These are phyloP conservation scores for Mycosphaerella sp. DNA, from an alignment of 2,329 filamentous ascomycete species.

Conservation along the genomic window DNA sequence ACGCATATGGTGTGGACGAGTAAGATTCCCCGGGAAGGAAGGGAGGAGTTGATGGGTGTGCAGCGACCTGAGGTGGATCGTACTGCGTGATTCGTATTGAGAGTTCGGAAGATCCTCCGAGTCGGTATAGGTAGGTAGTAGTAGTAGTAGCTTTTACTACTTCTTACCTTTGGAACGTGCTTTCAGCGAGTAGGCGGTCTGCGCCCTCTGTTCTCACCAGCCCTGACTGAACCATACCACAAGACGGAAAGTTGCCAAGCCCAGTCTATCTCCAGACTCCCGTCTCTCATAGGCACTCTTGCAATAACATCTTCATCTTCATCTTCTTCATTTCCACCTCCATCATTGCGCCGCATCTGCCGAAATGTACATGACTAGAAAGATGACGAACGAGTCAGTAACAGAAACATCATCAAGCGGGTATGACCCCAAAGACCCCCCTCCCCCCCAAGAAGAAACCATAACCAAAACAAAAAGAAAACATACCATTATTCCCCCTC, in stretches of 20 bases:
- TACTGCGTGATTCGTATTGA: neutral
- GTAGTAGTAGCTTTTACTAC: too few species aligned
- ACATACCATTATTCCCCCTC: slow-evolving; percentile 83
- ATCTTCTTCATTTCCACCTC: too few species aligned
- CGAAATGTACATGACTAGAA: slow-evolving; percentile 62
- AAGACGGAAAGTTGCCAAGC: too few species aligned
- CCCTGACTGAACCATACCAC: too few species aligned
- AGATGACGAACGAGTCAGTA: neutral
- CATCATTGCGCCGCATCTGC: slow-evolving; percentile 41
- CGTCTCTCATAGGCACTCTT: too few species aligned
- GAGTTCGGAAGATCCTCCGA: neutral
- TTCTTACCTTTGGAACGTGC: too few species aligned
- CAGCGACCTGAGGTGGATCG: slow-evolving; percentile 11
- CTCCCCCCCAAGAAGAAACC: too few species aligned
- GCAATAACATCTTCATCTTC: too few species aligned
- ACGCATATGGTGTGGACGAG: slow-evolving; percentile 60
- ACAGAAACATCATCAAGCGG: neutral
- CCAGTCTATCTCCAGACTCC: too few species aligned
- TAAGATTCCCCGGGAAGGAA: slow-evolving; percentile 35
- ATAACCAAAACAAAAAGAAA: neutral
- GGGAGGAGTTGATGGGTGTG: slow-evolving; percentile 21
- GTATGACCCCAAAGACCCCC: neutral
- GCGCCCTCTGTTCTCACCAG: too few species aligned
- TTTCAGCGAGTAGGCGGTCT: too few species aligned
- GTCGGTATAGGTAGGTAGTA: neutral